A percentile compares a stretch with the other conserved stretches of the same genome.
phyloP scores from a whole-genome alignment of 1,284 basidiomycete genomes.

The Leccinum subrobustum region DNA sequence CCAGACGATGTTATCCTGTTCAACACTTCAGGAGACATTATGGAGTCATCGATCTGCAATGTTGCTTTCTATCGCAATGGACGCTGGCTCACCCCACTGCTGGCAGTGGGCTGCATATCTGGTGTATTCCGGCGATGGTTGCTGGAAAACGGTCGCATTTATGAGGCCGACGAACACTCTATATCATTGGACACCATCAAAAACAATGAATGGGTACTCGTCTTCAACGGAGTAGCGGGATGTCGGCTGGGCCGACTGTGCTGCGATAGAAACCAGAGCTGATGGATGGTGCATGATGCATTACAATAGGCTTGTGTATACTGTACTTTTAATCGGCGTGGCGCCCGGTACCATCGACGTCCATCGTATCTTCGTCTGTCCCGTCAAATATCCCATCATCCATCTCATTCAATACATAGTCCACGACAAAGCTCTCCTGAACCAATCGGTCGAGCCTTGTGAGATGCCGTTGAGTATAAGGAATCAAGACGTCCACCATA shows the following conservation, averaged over 20 bases:
- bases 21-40: constrained; percentile 48
- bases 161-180: constrained; percentile 41
- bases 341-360: constrained; percentile 34
- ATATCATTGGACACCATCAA: constrained; percentile 45
- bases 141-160: constrained; percentile 54
- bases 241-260: constrained; percentile 52
- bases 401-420: constrained; percentile 92
- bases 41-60: constrained; percentile 68
- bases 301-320: constrained; percentile 5
- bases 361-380: constrained; percentile 44
- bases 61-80: constrained; percentile 57
- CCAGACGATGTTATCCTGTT: constrained; percentile 64
- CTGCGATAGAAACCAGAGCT: background rate
- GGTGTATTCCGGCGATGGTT: constrained; percentile 68
- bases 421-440: constrained; percentile 92
- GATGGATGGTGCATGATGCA: background rate
- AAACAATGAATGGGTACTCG: constrained; percentile 60
- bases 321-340: constrained; percentile 17
- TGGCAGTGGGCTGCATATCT: constrained; percentile 60
- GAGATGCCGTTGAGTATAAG: constrained; percentile 94
- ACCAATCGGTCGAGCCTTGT: constrained; percentile 82
- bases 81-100: constrained; percentile 64
- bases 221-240: constrained; percentile 70
- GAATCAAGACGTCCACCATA: constrained; percentile 81
- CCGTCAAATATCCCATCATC: constrained; percentile 70